Evolutionary conservation across 495 filamentous ascomycete genomes (phyloP).

Genomic region (Xylaria acuta): DNA sequence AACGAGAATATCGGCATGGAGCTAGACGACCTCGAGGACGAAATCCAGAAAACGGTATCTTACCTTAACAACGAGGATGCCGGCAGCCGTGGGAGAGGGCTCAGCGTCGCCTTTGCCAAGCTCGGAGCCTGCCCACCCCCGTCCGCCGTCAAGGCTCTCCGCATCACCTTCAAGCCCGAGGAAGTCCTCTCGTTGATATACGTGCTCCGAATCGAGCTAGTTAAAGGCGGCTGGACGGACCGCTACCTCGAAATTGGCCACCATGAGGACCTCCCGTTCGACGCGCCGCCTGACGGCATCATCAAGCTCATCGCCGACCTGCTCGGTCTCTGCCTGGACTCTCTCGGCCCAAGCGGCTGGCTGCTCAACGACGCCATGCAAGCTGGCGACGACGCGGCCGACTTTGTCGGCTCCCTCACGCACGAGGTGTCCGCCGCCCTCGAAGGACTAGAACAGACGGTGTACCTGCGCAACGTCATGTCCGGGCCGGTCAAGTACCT

Average conservation of each 20-base stretch:
- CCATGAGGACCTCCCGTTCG: conserved; percentile 58
- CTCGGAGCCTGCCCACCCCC: conserved; percentile 67
- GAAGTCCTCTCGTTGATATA: conserved; percentile 77
- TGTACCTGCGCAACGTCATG: conserved; percentile 69
- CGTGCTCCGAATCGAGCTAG: conserved; percentile 70
- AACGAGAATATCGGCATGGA: conserved; percentile 52
- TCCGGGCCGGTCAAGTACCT: conserved; percentile 73
- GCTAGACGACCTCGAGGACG: conserved; percentile 55
- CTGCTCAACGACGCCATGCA: conserved; percentile 64
- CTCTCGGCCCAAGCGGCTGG: conserved; percentile 84
- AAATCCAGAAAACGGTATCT: conserved; percentile 57
- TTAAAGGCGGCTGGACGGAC: conserved; percentile 71
- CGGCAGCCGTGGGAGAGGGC: conserved; percentile 48
- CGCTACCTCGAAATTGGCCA: conserved; percentile 61
- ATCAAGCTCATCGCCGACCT: conserved; percentile 67
- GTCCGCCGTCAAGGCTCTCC: conserved; percentile 66
- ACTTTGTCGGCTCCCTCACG: conserved; percentile 71
- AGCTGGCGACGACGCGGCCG: conserved; percentile 60
- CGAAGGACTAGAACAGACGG: conserved; percentile 76
- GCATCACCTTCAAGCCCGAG: conserved; percentile 65
- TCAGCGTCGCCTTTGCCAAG: conserved; percentile 64
- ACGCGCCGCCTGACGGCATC: conserved; percentile 61
- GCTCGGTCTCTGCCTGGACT: conserved; percentile 79
- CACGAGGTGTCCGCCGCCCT: conserved; percentile 77
- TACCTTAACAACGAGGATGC: conserved; percentile 54